phyloP scores from a whole-genome alignment of 2,329 filamentous ascomycete species.

The Stenocarpella maydis region DNA sequence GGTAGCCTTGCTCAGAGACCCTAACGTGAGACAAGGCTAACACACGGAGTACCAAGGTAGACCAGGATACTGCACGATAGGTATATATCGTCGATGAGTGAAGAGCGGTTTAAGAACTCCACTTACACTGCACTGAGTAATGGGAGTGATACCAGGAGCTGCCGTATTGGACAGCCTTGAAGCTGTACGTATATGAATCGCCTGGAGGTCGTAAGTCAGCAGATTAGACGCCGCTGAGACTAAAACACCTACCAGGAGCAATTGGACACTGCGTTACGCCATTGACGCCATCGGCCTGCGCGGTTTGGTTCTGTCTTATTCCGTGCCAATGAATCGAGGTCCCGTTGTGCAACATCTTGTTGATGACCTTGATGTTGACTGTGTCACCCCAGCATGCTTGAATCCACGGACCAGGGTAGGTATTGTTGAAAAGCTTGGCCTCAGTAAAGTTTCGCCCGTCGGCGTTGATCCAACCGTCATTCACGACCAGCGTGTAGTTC shows the following conservation, averaged over 20 bases:
- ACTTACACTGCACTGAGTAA: slow-evolving; percentile 56
- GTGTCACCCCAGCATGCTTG: slow-evolving; percentile 68
- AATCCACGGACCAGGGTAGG: slow-evolving; percentile 69
- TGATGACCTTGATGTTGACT: slow-evolving; percentile 69
- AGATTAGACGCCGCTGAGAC: not conserved
- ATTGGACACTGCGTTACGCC: slow-evolving; percentile 69
- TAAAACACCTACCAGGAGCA: slow-evolving; percentile 50
- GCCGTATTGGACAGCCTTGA: slow-evolving; percentile 56
- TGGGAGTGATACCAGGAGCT: slow-evolving; percentile 51
- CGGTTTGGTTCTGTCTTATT: slow-evolving; percentile 69
- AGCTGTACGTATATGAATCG: slow-evolving; percentile 67
- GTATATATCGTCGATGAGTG: not conserved
- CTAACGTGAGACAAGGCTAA: not conserved
- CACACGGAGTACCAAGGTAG: not conserved
- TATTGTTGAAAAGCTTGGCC: slow-evolving; percentile 54
- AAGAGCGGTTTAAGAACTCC: not conserved
- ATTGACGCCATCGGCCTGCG: slow-evolving; percentile 70
- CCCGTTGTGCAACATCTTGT: slow-evolving; percentile 63
- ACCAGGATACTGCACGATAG: not conserved
- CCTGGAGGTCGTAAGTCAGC: slow-evolving; percentile 37
- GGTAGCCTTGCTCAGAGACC: not conserved
- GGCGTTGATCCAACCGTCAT: slow-evolving; percentile 22
- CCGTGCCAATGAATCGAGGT: slow-evolving; percentile 75
- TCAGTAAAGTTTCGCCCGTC: slow-evolving; percentile 27
- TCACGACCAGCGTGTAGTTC: slow-evolving; percentile 20